A percentile compares a stretch with the other conserved stretches of the same genome.
These are phyloP conservation scores for Barnettozyma californica DNA, from an alignment of 805 yeast genomes.

Conservation along the genomic window DNA sequence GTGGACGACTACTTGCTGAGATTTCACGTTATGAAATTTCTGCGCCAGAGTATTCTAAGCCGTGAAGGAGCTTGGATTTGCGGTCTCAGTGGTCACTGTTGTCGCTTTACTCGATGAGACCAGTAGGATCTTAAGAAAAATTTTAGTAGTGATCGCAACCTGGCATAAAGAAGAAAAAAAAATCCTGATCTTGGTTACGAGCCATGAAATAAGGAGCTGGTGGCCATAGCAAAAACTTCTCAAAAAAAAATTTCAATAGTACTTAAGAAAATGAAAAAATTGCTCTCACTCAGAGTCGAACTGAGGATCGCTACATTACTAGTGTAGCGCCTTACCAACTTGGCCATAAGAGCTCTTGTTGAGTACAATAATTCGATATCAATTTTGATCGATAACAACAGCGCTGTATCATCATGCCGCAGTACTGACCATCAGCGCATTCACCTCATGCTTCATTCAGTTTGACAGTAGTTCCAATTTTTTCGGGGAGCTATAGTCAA, in stretches of 20 bases:
- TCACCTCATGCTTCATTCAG: too few relatives aligned
- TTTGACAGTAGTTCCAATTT: too few relatives aligned
- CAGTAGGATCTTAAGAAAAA: background rate
- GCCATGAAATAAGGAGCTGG: background rate
- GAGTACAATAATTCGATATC: too few relatives aligned
- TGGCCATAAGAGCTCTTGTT: slow-evolving; percentile 43
- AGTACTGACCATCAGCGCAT: too few relatives aligned
- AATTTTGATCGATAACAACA: too few relatives aligned
- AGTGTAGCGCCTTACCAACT: slow-evolving; percentile 67
- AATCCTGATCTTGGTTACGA: background rate
- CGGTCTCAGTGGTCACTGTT: background rate
- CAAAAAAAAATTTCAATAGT: too few relatives aligned
- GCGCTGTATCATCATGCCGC: too few relatives aligned
- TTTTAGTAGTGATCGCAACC: background rate
- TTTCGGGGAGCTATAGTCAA: too few relatives aligned
- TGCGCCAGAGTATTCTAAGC: background rate
- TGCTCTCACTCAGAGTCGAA: slow-evolving; percentile 60
- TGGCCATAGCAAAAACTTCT: too few relatives aligned
- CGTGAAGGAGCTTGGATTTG: background rate
- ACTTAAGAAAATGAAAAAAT: slow-evolving; percentile 6
- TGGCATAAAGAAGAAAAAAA: background rate
- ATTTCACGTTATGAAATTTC: background rate
- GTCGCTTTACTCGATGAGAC: background rate
- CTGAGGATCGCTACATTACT: slow-evolving; percentile 60
- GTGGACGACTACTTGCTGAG: background rate